Evolutionary conservation across 805 yeast species (phyloP).

Genomic region (Candida pini): DNA sequence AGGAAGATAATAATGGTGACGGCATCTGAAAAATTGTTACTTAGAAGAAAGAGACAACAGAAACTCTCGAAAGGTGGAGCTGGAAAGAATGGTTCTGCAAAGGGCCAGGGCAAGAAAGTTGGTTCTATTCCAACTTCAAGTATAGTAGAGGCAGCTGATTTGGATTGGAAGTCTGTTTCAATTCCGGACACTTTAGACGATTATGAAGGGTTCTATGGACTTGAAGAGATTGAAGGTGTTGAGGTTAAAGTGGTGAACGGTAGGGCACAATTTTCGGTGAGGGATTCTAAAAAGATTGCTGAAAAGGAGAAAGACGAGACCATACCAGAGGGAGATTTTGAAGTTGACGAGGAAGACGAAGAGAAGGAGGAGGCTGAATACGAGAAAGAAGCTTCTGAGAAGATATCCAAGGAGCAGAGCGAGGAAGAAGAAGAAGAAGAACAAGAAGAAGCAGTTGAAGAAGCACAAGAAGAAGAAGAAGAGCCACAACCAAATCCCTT

Average conservation of each 20-base stretch:
- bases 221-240: slow-evolving; percentile 93
- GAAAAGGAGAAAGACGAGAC: slow-evolving; percentile 10
- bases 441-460: not conserved
- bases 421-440: slow-evolving; percentile 1
- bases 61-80: too few relatives aligned
- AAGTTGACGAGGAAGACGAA: slow-evolving; percentile 16
- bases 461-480: not conserved
- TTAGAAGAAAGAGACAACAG: too few relatives aligned
- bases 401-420: slow-evolving; percentile 5
- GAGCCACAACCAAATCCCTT: slow-evolving; percentile 15
- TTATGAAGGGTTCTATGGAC: slow-evolving; percentile 85
- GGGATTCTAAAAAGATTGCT: slow-evolving; percentile 25
- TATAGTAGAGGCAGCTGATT: slow-evolving; percentile 42
- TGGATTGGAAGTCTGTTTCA: slow-evolving; percentile 77
- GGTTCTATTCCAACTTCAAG: too few relatives aligned
- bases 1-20: too few relatives aligned
- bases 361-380: slow-evolving; percentile 3
- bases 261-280: slow-evolving; percentile 50
- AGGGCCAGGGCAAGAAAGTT: not conserved
- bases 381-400: slow-evolving; percentile 5
- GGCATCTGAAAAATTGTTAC: too few relatives aligned
- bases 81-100: not conserved
- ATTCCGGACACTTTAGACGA: slow-evolving; percentile 82
- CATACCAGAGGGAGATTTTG: slow-evolving; percentile 21
- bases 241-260: slow-evolving; percentile 74